Evolutionary conservation across 208 protist species (phyloP).

Genomic region (Acanthamoeba quina): DNA sequence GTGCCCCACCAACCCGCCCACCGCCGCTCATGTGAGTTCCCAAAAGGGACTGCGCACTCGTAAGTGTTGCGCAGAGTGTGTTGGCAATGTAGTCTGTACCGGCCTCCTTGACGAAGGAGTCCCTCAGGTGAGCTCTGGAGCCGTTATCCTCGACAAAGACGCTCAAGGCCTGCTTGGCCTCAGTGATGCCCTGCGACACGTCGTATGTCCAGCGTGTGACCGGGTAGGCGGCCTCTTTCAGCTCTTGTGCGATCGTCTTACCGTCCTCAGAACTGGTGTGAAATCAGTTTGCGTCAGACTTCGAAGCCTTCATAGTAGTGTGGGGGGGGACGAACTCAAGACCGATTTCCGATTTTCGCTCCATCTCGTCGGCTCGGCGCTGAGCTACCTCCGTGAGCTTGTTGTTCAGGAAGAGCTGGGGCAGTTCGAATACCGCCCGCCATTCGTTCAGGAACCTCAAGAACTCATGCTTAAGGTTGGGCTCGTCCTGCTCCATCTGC

Average conservation of each 20-base stretch:
- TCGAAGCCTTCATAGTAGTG: no score
- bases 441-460: neutral
- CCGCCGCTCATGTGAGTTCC: no score
- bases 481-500: neutral
- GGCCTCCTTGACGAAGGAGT: neutral
- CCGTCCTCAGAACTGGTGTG: neutral
- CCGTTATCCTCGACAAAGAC: neutral
- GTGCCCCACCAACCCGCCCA: no score
- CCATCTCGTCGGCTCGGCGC: neutral
- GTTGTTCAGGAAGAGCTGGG: neutral
- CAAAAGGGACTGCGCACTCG: no score
- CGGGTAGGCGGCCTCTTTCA: neutral
- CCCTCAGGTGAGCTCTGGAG: neutral
- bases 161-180: neutral
- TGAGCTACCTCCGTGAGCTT: neutral
- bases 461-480: neutral
- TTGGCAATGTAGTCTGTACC: neutral
- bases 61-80: neutral
- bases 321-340: neutral
- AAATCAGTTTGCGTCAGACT: neutral
- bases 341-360: neutral
- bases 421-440: neutral
- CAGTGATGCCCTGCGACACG: neutral
- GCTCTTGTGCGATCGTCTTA: neutral
- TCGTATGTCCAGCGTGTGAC: neutral